Base-by-base conservation (phyloP, 345 rosid genomes). In the Turnera subulata region DNA sequence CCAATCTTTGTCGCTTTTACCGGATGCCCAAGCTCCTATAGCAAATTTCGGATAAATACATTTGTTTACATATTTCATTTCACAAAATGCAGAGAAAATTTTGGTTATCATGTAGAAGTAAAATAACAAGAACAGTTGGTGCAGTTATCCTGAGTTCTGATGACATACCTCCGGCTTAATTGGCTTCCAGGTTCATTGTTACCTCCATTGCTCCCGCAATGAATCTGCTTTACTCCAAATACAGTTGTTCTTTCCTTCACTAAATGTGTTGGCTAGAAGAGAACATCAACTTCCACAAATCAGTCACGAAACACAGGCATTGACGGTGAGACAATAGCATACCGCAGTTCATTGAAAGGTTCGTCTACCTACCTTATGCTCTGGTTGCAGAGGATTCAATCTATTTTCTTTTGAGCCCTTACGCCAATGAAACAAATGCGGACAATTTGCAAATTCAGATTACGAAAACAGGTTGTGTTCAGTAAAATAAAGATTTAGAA, bases 351-450 rank as follows among this genome's bases (percentile, higher is more conserved):
- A n/a, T n/a, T n/a, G 4, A 5, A 4, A 48, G 35, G 53, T 17
- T 56, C 44, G 17, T 9, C 46, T 24, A 68, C 75, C 70, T 73
- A 85, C 90, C 90, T 82, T 82, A 66, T 78, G 66, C 55, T 75
- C 83, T 74, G 72, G 77, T 75, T 65, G 89, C 67, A 84, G 66
- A 60, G 72, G 15, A 62, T 76, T 75, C 66, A 59, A 54, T 85
- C 84, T 83, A 58, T 89, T 93, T 81, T 93, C 99, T 82, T 93
- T 93, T 73, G 84, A 77, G 77, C 82, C 89, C 99, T 93, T 75
- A 46, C 62, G 71, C 65, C 72, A 76, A 65, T 18, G 58, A 71
- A 73, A 70, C 49, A 61, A 73, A 65, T 46, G 74, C 45, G 55
- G 44, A 47, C 43, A 51, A 56, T 37, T 35, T 53, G 66, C 50